Percentiles rank a stretch among this genome's conserved stretches.
Conservation (phyloP, 1,139 yeast genomes). For the Casaregolazyma lundiana region DNA sequence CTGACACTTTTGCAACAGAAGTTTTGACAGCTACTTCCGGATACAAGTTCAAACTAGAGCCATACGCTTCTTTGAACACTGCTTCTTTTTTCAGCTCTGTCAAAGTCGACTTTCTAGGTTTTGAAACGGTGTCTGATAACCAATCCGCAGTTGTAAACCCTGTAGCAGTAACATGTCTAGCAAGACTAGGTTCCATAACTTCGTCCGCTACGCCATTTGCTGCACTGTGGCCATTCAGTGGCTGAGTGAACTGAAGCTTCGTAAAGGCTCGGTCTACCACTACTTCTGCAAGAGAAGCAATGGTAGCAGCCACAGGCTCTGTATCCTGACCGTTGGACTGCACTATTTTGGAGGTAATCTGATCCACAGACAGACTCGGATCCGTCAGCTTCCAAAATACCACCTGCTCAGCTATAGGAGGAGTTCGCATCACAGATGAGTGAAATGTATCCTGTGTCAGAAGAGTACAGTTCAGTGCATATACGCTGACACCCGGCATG, state of each 20-base stretch:
- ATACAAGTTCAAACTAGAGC: constrained; percentile 54
- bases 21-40: constrained; percentile 89
- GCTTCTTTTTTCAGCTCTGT: constrained; percentile 64
- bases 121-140: background rate
- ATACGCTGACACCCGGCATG: constrained; percentile 53
- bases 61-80: constrained; percentile 77
- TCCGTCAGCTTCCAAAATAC: constrained; percentile 73
- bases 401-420: constrained; percentile 68
- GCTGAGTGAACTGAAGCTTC: constrained; percentile 30
- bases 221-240: constrained; percentile 34
- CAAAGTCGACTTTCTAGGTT: constrained; percentile 40
- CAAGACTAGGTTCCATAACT: constrained; percentile 33
- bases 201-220: constrained; percentile 43
- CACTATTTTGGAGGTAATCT: constrained; percentile 71
- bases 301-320: constrained; percentile 77
- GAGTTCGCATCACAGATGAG: constrained; percentile 73
- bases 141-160: constrained; percentile 1
- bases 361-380: constrained; percentile 56
- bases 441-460: constrained; percentile 31
- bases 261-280: constrained; percentile 32
- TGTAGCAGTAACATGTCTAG: background rate
- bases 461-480: constrained; percentile 29
- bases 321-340: constrained; percentile 79
- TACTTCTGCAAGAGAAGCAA: constrained; percentile 52
- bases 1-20: constrained; percentile 84